Conservation (phyloP, 2,329 filamentous ascomycete species). For the Claviceps spartinae region DNA sequence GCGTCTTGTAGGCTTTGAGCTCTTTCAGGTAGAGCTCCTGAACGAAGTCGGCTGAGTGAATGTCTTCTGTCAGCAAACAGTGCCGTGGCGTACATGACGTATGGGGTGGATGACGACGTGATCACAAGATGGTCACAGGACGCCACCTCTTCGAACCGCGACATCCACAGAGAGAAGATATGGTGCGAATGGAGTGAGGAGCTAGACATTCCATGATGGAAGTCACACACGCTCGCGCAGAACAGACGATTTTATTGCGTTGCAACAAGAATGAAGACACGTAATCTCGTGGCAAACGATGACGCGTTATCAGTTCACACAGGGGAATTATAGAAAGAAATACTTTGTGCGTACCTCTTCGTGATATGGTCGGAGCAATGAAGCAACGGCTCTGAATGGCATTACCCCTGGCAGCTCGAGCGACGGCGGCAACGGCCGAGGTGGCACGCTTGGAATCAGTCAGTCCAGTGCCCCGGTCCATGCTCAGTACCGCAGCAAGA, state of each 20-base stretch:
- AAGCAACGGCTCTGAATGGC: conserved; percentile 40
- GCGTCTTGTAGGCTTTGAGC: conserved; percentile 87
- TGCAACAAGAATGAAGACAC: neutral
- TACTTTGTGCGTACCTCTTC: conserved; percentile 40
- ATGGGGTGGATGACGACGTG: neutral
- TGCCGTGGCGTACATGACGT: neutral
- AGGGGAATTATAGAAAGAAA: neutral
- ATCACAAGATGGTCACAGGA: neutral
- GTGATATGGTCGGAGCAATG: conserved; percentile 46
- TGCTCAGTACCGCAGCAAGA: neutral
- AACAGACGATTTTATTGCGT: neutral
- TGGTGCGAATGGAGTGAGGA: neutral
- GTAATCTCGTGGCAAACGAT: neutral
- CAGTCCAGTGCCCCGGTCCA: neutral
- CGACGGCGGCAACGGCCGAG: conserved; percentile 35
- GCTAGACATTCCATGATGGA: neutral
- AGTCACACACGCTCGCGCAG: neutral
- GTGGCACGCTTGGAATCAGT: conserved; percentile 31
- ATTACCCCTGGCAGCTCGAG: conserved; percentile 27
- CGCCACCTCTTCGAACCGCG: neutral
- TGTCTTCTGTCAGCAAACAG: neutral
- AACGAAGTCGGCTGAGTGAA: conserved; percentile 73
- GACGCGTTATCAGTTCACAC: neutral
- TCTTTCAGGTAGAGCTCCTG: conserved; percentile 97
- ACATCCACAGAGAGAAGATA: neutral